phyloP scores from a whole-genome alignment of 2,329 filamentous ascomycete genomes.

The Verticillium nubilum region DNA sequence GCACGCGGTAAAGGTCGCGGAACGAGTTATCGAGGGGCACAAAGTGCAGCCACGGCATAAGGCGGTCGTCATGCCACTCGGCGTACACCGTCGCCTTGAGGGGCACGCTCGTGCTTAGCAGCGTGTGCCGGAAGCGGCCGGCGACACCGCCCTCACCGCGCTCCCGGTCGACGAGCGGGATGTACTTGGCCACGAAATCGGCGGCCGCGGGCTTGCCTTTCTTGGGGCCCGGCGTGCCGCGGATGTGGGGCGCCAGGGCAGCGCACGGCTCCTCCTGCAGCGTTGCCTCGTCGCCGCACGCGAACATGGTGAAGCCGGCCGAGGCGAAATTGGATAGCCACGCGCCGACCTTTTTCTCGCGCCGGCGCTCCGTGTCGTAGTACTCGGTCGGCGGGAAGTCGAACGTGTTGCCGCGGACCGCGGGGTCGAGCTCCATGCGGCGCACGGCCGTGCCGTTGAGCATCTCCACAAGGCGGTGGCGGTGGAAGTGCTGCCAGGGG shows the following conservation, averaged over 20 bases:
- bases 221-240: conserved; percentile 10
- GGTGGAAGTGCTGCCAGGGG: conserved; percentile 64
- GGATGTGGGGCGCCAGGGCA: neutral
- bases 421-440: conserved; percentile 33
- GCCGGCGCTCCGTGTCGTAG: conserved; percentile 35
- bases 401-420: conserved; percentile 39
- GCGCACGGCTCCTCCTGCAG: neutral
- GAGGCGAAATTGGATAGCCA: conserved; percentile 35
- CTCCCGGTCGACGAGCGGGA: conserved; percentile 64
- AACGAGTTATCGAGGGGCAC: conserved; percentile 66
- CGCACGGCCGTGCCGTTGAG: conserved; percentile 56
- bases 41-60: conserved; percentile 68
- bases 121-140: conserved; percentile 57
- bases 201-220: conserved; percentile 34
- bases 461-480: conserved; percentile 64
- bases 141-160: conserved; percentile 46
- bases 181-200: conserved; percentile 56
- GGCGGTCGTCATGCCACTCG: conserved; percentile 69
- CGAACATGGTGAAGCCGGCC: conserved; percentile 35
- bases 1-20: conserved; percentile 58
- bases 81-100: conserved; percentile 68
- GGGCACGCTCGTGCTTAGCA: conserved; percentile 58
- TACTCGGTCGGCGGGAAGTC: conserved; percentile 34
- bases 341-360: conserved; percentile 28
- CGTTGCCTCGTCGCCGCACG: conserved; percentile 24